Evolutionary conservation across 2,329 filamentous ascomycete genomes (phyloP).

Genomic region (Talaromyces albobiverticillius): DNA sequence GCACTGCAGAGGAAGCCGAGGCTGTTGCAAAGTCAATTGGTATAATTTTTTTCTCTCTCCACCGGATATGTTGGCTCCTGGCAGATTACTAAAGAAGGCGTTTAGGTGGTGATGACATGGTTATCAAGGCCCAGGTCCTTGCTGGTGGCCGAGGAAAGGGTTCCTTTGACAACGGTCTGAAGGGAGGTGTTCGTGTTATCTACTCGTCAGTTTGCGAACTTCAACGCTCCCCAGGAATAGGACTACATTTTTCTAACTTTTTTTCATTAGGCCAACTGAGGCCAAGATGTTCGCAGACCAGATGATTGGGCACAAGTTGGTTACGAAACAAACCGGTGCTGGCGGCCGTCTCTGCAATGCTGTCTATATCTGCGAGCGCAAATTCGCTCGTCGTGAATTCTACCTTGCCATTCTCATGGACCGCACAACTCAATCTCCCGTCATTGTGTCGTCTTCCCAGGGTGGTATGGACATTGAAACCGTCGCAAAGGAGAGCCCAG

Average conservation of each 20-base stretch:
- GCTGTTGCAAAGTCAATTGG: constrained; percentile 85
- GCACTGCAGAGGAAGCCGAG: constrained; percentile 82
- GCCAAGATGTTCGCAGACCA: constrained; percentile 97
- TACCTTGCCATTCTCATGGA: constrained; percentile 99
- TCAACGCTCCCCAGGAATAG: background rate
- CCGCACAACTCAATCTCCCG: constrained; percentile 81
- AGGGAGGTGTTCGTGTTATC: constrained; percentile 97
- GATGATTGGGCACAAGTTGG: constrained; percentile 99
- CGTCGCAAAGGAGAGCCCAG: constrained; percentile 95
- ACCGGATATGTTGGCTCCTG: background rate
- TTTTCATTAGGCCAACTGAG: constrained; percentile 67
- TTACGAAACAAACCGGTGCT: constrained; percentile 98
- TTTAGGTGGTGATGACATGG: constrained; percentile 80
- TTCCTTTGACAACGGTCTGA: constrained; percentile 95
- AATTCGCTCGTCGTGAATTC: constrained; percentile 98
- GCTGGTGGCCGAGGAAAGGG: constrained; percentile 98
- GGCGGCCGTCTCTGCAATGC: constrained; percentile 90
- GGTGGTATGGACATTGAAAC: constrained; percentile 99
- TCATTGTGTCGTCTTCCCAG: constrained; percentile 97
- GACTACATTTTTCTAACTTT: background rate
- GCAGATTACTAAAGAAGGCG: constrained; percentile 8
- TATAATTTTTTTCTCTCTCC: constrained; percentile 34
- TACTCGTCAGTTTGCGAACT: constrained; percentile 68
- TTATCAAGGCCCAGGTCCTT: constrained; percentile 99
- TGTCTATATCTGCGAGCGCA: constrained; percentile 99